phyloP scores from a whole-genome alignment of 2,329 filamentous ascomycete species.

The Lecanicillium sp. region DNA sequence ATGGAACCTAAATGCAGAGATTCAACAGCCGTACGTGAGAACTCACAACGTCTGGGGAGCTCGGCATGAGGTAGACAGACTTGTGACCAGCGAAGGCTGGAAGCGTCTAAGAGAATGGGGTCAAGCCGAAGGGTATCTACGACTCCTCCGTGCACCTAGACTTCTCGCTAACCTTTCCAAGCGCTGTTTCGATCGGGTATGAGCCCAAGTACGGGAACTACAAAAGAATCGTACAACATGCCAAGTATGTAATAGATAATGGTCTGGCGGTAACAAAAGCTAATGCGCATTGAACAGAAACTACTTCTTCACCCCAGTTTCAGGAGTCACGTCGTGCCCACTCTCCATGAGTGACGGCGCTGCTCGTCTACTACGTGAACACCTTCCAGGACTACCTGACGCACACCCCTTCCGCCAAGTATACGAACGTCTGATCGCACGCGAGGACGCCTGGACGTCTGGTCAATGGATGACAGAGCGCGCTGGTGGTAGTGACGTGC shows the following conservation, averaged over 20 bases:
- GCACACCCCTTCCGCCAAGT: slow-evolving; percentile 9
- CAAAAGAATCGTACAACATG: slow-evolving; percentile 9
- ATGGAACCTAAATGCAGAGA: slow-evolving; percentile 9
- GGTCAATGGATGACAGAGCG: slow-evolving; percentile 13
- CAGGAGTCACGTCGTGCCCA: slow-evolving; percentile 9
- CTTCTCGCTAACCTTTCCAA: slow-evolving; percentile 1
- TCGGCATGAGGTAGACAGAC: slow-evolving; percentile 7
- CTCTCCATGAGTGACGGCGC: slow-evolving; percentile 11
- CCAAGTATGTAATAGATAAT: background rate
- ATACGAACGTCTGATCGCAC: slow-evolving; percentile 3
- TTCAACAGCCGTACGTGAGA: slow-evolving; percentile 9
- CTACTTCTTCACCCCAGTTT: slow-evolving; percentile 8
- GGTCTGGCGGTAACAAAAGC: background rate
- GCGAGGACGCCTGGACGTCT: slow-evolving; percentile 8
- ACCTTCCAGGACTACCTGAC: slow-evolving; percentile 4
- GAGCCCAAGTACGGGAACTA: slow-evolving; percentile 6
- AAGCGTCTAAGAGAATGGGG: slow-evolving; percentile 8
- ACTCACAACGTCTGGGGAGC: slow-evolving; percentile 10
- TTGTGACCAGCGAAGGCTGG: slow-evolving; percentile 11
- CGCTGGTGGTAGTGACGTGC: slow-evolving; percentile 10
- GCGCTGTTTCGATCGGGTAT: slow-evolving; percentile 8
- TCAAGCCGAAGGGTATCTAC: slow-evolving; percentile 5
- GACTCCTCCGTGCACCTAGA: background rate
- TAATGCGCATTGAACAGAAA: slow-evolving; percentile 1
- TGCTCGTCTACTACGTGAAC: slow-evolving; percentile 5